Base-by-base conservation (phyloP, 2,329 filamentous ascomycete species). In the Aspergillus oerlinghausenensis region DNA sequence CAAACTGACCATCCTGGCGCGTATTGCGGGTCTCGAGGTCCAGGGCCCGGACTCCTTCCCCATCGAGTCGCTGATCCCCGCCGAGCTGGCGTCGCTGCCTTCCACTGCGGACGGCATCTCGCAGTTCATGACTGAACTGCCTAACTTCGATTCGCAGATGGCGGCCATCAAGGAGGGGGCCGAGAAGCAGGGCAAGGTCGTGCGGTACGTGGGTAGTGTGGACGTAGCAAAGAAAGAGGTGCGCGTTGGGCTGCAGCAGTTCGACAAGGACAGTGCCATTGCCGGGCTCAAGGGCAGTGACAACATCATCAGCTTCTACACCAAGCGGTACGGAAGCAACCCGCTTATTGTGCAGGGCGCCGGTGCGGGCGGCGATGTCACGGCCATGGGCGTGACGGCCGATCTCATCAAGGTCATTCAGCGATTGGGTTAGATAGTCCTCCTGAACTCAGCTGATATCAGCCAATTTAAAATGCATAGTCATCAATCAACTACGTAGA, bases 221-320 rank as follows among this genome's bases (percentile, higher is more conserved):
- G 92, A 99, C 70, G 86, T 96, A 47, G 82, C 79, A n/a, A 83
- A 82, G 60, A 88, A 90, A 72, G 79, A 86, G 65, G 89, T 97
- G 73, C 95, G 92, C 80, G 94, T 99, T 56, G 93, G 94, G 2
- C 77, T 99, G 63, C 88, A 97, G 81, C 90, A 88, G 77, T 92
- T 92, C 66, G 92, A 96, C 64, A 85, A 85, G 65, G 89, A 88
- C 59, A 91, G 95, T 70, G 90, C 94, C 11, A 97, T 99, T 77
- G 94, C 94, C 14, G 88, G 89, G 50, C 82, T 99, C 56, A 96
- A 96, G 83, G 94, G 94, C 38, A 97, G 92, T 74, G 94, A 97
- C 73, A 99, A 99, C 80, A 96, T 99, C 73, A 96, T 99, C 72
- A 96, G 88, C 80, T 97, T 99, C 81, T 96, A 97, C 77, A 99